Evolutionary conservation across 2,329 filamentous ascomycete genomes (phyloP), one percentile per base, ranked within the genome.

Genomic region (Tolypocladium tropicale): DNA sequence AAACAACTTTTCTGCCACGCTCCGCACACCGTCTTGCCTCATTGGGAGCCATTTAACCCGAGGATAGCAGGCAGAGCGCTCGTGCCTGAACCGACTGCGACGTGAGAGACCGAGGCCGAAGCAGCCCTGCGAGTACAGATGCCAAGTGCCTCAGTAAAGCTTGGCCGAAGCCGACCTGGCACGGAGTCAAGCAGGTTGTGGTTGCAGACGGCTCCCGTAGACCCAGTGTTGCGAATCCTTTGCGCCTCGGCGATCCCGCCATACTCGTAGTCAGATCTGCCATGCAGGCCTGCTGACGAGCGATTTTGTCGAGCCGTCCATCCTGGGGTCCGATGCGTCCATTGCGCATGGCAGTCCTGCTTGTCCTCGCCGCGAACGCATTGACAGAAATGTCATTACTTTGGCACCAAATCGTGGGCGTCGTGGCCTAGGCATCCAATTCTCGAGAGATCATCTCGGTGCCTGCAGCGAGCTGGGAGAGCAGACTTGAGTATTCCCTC

Each of bases 1-100:
- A 55, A 53, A 33, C 34, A 25, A 56, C 53, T 56, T 53, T 52
- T 55, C 39, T 41, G 28, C 41, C 32, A 11, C 16, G 39, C 14
- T 21, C 51, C 18, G 21, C 21, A 14, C 34, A 30, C 43, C 43
- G 23, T 7, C 16, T 52, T 52, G 23, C 51, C 34, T 52, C 18
- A n/a, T 49, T 34, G 39, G 51, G 33, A 34, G 32, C 34, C 53
- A 43, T 46, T 53, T 50, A 43, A 28, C 21, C 53, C 41, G 53
- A 54, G 41, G 30, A 50, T 12, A 23, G 46, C 50, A 41, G 33
- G 48, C n/a, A n/a, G n/a, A n/a, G n/a, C n/a, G n/a, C n/a, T n/a
- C n/a, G n/a, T n/a, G n/a, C n/a, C n/a, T n/a, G n/a, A n/a, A n/a
- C n/a, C n/a, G n/a, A n/a, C n/a, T n/a, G n/a, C n/a, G n/a, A n/a